Evolutionary conservation across 2,329 filamentous ascomycete species (phyloP).

Genomic region (Fusarium coffeatum): DNA sequence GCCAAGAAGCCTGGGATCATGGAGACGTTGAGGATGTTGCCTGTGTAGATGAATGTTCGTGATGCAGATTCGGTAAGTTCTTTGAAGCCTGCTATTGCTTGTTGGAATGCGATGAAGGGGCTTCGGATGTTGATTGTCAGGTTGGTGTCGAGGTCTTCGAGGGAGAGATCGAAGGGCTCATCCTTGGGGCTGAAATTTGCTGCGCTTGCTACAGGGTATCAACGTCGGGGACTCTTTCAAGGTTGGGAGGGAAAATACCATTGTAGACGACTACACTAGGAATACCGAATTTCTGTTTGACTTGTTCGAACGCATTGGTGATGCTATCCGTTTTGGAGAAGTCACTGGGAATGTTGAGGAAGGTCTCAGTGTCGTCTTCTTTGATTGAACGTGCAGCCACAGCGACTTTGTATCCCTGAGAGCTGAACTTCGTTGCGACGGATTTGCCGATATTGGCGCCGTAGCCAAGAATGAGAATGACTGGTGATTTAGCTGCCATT

Average conservation of each 20-base stretch:
- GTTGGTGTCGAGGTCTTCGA: slow-evolving; percentile 24
- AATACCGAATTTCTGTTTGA: slow-evolving; percentile 32
- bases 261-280: slow-evolving; percentile 35
- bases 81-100: slow-evolving; percentile 24
- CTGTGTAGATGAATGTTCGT: slow-evolving; percentile 59
- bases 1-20: slow-evolving; percentile 50
- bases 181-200: slow-evolving; percentile 4
- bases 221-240: fast-evolving
- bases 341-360: slow-evolving; percentile 53
- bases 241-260: background rate
- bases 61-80: slow-evolving; percentile 47
- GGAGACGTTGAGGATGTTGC: slow-evolving; percentile 54
- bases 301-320: slow-evolving; percentile 25
- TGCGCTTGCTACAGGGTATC: slow-evolving; percentile 5
- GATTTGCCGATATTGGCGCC: slow-evolving; percentile 43
- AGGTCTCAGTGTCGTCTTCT: slow-evolving; percentile 35
- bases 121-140: slow-evolving; percentile 21
- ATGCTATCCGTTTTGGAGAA: slow-evolving; percentile 49
- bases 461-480: slow-evolving; percentile 45
- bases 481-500: slow-evolving; percentile 17
- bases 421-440: slow-evolving; percentile 41
- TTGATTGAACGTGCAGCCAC: slow-evolving; percentile 41
- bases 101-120: slow-evolving; percentile 28
- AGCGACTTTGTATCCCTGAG: slow-evolving; percentile 43
- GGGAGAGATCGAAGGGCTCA: slow-evolving; percentile 23